A percentile compares a stretch with the other conserved stretches of the same genome.
These are phyloP conservation scores for Trichoderma asperelloides DNA, from an alignment of 495 filamentous ascomycete genomes.

Conservation along the genomic window DNA sequence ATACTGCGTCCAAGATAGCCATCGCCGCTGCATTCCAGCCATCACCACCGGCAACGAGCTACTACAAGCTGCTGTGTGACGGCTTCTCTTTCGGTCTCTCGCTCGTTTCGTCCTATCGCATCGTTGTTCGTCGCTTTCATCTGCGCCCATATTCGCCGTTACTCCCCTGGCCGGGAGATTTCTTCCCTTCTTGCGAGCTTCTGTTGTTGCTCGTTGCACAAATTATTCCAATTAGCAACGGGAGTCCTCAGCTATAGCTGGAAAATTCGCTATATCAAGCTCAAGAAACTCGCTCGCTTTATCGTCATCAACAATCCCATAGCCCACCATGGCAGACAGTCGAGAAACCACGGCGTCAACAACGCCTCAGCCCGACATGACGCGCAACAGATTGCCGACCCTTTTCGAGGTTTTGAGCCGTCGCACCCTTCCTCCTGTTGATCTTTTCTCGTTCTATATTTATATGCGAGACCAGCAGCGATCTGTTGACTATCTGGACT, in stretches of 20 bases:
- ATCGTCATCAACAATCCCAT: neutral
- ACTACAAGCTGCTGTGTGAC: conserved; percentile 5
- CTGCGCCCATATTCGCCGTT: neutral
- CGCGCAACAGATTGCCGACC: conserved; percentile 78
- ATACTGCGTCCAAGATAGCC: neutral
- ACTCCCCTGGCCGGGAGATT: conserved; percentile 1
- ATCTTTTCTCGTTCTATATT: conserved; percentile 98
- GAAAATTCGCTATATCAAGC: neutral
- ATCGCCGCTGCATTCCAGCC: conserved; percentile 8
- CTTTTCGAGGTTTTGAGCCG: conserved; percentile 92
- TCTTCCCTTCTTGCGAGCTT: neutral
- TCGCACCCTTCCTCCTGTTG: conserved; percentile 82
- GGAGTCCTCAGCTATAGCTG: neutral
- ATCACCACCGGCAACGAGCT: conserved; percentile 6
- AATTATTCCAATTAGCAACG: neutral
- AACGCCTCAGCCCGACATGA: conserved; percentile 37
- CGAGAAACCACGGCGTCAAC: conserved; percentile 20
- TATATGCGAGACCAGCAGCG: conserved; percentile 98
- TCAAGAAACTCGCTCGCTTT: neutral
- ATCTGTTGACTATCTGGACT: conserved; percentile 96
- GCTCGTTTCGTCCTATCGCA: conserved; percentile 3
- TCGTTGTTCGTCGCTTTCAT: neutral
- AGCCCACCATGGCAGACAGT: conserved; percentile 25
- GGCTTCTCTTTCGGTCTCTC: conserved; percentile 3
- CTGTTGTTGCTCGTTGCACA: conserved; percentile 10